These are phyloP conservation scores for Nitzschia putrida DNA, from an alignment of 108 stramenopile genomes.

Conservation along the genomic window DNA sequence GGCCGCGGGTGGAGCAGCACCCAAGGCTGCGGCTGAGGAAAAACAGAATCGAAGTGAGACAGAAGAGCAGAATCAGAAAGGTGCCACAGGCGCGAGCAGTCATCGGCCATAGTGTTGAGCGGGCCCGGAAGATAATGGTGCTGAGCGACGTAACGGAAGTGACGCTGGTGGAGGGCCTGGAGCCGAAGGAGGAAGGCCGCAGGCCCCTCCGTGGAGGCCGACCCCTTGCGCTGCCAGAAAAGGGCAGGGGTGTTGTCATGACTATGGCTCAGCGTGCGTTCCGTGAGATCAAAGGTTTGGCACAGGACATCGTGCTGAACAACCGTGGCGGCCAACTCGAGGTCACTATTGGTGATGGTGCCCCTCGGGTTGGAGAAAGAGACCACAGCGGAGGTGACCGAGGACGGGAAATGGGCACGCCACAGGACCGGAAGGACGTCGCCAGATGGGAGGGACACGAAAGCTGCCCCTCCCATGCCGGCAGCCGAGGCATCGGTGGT, in stretches of 20 bases:
- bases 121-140: constrained; percentile 33
- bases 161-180: constrained; percentile 37
- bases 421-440: constrained; percentile 41
- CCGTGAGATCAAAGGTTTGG: constrained; percentile 39
- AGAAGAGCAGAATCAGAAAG: constrained; percentile 27
- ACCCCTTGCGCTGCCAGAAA: constrained; percentile 44
- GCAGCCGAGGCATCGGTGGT: constrained; percentile 32
- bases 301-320: constrained; percentile 45
- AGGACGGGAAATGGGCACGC: constrained; percentile 34
- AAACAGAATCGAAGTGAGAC: constrained; percentile 23
- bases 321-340: constrained; percentile 46
- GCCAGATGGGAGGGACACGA: background rate
- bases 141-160: constrained; percentile 32
- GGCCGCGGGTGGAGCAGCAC: constrained; percentile 13
- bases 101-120: constrained; percentile 32
- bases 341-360: too few species aligned
- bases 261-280: constrained; percentile 10
- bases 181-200: constrained; percentile 51
- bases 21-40: constrained; percentile 40
- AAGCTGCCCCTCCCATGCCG: constrained; percentile 37
- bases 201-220: constrained; percentile 27
- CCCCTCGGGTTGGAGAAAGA: constrained; percentile 37
- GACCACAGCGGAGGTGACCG: constrained; percentile 16
- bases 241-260: constrained; percentile 46
- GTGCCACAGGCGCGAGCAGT: constrained; percentile 25